These are phyloP conservation scores for Eimeria acervulina DNA, from an alignment of 169 alveolate species.

Conservation along the genomic window DNA sequence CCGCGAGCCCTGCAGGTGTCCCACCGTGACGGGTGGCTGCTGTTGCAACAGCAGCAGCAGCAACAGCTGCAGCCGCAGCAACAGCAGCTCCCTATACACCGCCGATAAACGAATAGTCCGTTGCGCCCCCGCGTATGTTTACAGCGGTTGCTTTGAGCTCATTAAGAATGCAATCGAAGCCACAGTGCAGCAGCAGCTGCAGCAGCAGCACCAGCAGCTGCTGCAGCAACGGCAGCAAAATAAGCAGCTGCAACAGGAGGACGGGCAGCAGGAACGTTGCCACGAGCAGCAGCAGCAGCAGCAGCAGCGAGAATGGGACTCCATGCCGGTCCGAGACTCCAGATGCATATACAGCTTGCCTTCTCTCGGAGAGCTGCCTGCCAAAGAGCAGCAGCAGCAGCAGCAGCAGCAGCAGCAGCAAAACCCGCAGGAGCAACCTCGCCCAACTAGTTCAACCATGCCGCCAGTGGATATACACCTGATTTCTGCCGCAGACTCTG, in stretches of 20 bases:
- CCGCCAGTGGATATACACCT: slow-evolving; percentile 42
- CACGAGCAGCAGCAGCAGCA: background rate
- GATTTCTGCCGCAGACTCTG: background rate
- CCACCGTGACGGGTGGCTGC: background rate
- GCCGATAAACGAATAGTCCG: background rate
- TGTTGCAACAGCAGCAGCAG: background rate
- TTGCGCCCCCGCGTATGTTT: slow-evolving; percentile 9
- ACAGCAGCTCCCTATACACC: background rate
- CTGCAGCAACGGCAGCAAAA: background rate
- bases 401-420: slow-evolving; percentile 22
- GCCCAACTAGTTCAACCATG: background rate
- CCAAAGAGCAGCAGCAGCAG: slow-evolving; percentile 9
- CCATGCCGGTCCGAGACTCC: background rate
- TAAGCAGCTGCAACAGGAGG: background rate
- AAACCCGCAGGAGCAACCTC: background rate
- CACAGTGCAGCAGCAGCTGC: slow-evolving; percentile 44
- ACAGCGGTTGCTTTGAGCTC: slow-evolving; percentile 48
- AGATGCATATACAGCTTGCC: slow-evolving; percentile 15
- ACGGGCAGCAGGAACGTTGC: background rate
- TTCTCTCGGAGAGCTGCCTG: background rate
- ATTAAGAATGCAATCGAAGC: slow-evolving; percentile 30
- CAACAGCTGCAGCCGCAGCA: too few relatives aligned
- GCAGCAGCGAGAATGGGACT: slow-evolving; percentile 5
- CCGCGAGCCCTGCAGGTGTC: slow-evolving; percentile 11
- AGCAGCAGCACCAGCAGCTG: background rate